phyloP scores from a whole-genome alignment of 495 filamentous ascomycete species.

The Penicillium cataractarum region DNA sequence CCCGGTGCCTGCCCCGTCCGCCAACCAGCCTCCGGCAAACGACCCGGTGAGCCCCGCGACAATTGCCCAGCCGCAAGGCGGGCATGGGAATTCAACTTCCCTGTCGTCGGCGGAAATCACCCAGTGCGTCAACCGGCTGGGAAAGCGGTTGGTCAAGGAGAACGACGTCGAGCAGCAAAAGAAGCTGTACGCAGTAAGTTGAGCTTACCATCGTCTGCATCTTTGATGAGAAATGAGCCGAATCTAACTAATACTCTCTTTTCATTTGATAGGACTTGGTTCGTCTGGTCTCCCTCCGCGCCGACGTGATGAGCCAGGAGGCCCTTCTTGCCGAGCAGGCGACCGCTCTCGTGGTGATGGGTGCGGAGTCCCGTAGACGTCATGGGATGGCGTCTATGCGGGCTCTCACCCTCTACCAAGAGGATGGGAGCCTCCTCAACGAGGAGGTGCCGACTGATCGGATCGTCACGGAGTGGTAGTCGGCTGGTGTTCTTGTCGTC shows the following conservation, averaged over 20 bases:
- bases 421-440: background rate
- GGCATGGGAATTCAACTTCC: background rate
- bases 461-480: constrained; percentile 15
- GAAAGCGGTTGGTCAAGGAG: constrained; percentile 8
- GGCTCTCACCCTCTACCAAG: background rate
- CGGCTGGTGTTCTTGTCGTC: background rate
- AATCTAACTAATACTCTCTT: background rate
- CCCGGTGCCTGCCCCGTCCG: background rate
- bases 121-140: constrained; percentile 1
- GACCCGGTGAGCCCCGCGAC: background rate
- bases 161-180: constrained; percentile 4
- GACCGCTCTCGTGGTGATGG: background rate
- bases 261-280: constrained; percentile 10
- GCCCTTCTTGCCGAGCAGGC: background rate
- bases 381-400: background rate
- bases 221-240: background rate
- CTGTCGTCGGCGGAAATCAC: background rate
- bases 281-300: constrained; percentile 1
- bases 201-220: background rate
- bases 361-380: constrained; percentile 1
- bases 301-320: background rate
- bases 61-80: background rate
- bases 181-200: constrained; percentile 14
- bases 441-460: background rate
- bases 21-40: background rate